Evolutionary conservation across 257 asterid genomes (phyloP).

Genomic region (Fraxinus excelsior): DNA sequence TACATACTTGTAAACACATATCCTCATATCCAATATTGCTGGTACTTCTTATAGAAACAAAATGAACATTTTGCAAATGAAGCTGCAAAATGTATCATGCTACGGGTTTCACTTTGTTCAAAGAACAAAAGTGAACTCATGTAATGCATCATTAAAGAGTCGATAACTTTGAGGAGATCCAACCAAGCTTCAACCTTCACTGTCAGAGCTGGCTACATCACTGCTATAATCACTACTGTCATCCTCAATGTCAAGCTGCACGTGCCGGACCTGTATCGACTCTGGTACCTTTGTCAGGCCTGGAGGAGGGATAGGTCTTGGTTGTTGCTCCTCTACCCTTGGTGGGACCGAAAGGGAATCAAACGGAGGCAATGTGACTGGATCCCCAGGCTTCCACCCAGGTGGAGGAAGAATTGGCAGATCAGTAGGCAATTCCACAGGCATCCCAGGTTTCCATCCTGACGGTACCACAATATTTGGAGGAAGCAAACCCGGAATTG

Average conservation of each 20-base stretch:
- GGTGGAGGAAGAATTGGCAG: conserved; percentile 77
- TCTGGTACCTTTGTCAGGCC: conserved; percentile 55
- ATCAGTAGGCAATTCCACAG: conserved; percentile 79
- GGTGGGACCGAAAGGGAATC: conserved; percentile 59
- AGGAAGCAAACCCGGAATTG: conserved; percentile 55
- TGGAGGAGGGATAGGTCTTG: conserved; percentile 49
- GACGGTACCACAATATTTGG: conserved; percentile 73
- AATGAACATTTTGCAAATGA: background rate
- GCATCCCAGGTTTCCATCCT: conserved; percentile 98
- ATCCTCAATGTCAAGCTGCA: conserved; percentile 90
- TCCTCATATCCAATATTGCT: background rate
- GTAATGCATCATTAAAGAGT: background rate
- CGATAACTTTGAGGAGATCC: background rate
- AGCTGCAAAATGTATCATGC: background rate
- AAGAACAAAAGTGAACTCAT: background rate
- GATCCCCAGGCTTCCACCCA: conserved; percentile 98
- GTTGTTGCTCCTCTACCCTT: conserved; percentile 60
- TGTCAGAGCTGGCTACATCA: conserved; percentile 68
- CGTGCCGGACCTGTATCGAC: conserved; percentile 85
- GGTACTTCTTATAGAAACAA: background rate
- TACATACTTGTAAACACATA: too few relatives aligned
- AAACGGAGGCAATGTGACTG: conserved; percentile 67
- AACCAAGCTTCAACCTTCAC: conserved; percentile 60
- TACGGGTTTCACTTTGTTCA: background rate
- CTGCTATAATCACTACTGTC: conserved; percentile 76